Evolutionary conservation across 306 rosid genomes (phyloP).

Genomic region (Medicago ruthenica): DNA sequence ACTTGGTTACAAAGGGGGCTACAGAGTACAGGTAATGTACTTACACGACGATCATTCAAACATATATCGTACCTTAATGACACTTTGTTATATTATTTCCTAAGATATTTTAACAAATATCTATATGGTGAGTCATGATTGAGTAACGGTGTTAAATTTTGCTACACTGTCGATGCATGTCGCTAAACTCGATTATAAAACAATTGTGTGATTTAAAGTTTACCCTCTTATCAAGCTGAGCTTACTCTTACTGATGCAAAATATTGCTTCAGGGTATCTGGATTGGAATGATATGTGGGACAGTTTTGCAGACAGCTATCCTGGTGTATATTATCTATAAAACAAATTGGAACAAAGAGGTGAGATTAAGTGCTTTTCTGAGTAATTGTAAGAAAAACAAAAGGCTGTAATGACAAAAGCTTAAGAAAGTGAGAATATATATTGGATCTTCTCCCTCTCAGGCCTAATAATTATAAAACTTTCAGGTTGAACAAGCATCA

Average conservation of each 20-base stretch:
- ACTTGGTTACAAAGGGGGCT: constrained; percentile 73
- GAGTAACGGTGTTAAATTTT: not conserved
- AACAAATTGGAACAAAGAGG: constrained; percentile 94
- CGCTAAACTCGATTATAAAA: not conserved
- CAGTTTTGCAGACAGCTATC: constrained; percentile 77
- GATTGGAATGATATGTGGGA: constrained; percentile 93
- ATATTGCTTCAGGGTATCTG: constrained; percentile 77
- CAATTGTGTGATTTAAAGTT: no score
- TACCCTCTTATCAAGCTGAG: no score
- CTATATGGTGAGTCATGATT: not conserved
- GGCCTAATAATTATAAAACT: constrained; percentile 4
- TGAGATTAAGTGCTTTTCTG: constrained; percentile 31
- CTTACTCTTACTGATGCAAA: not conserved
- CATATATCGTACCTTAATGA: not conserved
- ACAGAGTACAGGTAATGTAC: constrained; percentile 67
- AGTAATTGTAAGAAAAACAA: no score
- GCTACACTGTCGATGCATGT: not conserved
- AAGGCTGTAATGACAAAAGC: no score
- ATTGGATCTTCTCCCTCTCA: not conserved
- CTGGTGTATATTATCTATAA: constrained; percentile 62
- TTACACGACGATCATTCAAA: not conserved
- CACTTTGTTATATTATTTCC: not conserved
- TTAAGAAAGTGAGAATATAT: no score
- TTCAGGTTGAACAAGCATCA: constrained; percentile 85
- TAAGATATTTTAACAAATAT: not conserved